Evolutionary conservation across 2,329 filamentous ascomycete genomes (phyloP).

Genomic region (Camptophora hylomeconis): DNA sequence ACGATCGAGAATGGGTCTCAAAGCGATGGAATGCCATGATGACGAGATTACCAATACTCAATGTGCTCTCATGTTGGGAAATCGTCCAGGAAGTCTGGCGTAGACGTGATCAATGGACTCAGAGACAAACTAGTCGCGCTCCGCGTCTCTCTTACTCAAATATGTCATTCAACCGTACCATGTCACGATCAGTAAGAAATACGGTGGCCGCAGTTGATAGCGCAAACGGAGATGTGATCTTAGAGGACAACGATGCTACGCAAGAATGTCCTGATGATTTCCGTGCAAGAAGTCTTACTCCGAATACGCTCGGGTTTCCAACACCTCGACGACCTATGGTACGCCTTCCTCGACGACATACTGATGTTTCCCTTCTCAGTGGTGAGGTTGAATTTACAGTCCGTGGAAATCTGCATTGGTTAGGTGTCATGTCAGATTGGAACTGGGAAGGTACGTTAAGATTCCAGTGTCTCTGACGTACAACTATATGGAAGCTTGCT

Average conservation of each 20-base stretch:
- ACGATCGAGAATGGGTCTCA: constrained; percentile 51
- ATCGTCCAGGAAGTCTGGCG: constrained; percentile 54
- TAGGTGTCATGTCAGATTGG: constrained; percentile 59
- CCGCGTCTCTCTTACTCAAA: background rate
- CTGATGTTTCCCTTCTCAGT: constrained; percentile 17
- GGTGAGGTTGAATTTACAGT: constrained; percentile 49
- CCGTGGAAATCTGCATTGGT: constrained; percentile 51
- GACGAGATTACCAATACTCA: constrained; percentile 50
- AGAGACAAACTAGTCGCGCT: constrained; percentile 1
- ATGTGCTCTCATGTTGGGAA: constrained; percentile 51
- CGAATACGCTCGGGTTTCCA: constrained; percentile 3
- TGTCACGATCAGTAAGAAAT: no score
- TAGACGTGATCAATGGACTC: constrained; percentile 40
- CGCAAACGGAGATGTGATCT: background rate
- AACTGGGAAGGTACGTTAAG: constrained; percentile 55
- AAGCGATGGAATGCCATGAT: constrained; percentile 49
- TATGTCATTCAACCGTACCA: no score
- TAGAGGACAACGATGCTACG: background rate
- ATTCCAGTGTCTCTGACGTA: no score
- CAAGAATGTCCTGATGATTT: no score
- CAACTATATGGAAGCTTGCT: no score
- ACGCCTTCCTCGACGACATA: constrained; percentile 3
- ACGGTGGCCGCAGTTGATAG: background rate
- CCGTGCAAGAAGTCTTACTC: background rate
- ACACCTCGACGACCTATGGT: no score